Evolutionary conservation across 257 asterid species (phyloP), one percentile per base, ranked within the genome.

Genomic region (Forsythia suspensa): DNA sequence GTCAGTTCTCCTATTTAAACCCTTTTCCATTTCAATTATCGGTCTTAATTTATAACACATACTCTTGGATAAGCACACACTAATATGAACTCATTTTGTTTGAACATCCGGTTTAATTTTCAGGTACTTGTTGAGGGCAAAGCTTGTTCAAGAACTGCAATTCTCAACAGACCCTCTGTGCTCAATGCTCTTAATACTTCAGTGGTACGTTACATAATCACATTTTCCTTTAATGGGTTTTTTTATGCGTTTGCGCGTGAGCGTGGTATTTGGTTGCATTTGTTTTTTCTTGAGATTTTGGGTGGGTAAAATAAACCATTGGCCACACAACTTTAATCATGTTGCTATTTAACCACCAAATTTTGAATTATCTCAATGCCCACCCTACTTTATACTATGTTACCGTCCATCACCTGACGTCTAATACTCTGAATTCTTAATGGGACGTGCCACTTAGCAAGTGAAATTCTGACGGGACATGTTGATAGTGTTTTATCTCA

Each of bases 81-180:
- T 21, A 24, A 10, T 20, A 61, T 63, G 43, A 4, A 39, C 57
- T 66, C 48, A 40, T 38, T n/a, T 44, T 6, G 2, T 9, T 8
- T 46, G 55, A 73, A 46, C 74, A 36, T 41, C 79, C 52, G 70
- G 37, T 29, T 75, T 74, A 44, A 77, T 13, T 80, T 68, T 76
- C 91, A 96, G 99, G 99, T 96, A 15, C 51, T 90, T 75, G 97
- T 89, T 80, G 99, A 96, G 87, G 91, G 91, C 55, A 89, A 86
- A 78, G 90, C 87, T 70, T 75, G 83, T 84, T 92, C 97, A 40
- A 91, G 97, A 90, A 96, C 91, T 74, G 98, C 98, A 44, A 83
- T 94, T 80, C 92, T 96, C 80, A 94, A 96, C 82, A 85, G 99
- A 76, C 97, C 98, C 74, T 77, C 89, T 74, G 89, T 81, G 20